Conservation (phyloP, 805 yeast species). For the Sugiyamaella lignohabitans region DNA sequence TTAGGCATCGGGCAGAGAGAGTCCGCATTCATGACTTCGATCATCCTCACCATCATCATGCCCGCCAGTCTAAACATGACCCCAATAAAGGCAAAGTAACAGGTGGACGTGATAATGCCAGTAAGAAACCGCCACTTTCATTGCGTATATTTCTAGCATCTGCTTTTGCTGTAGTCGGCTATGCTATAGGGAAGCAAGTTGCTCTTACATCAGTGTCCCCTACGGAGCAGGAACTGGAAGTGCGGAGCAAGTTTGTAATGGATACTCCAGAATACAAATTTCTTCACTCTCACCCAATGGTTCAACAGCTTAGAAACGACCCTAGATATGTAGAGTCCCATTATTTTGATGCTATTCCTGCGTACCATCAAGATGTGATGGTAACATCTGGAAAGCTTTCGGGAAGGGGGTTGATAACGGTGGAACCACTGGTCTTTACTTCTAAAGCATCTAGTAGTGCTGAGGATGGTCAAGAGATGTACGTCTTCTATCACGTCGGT, state of each 20-base stretch:
- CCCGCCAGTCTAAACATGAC: neutral
- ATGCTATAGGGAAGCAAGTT: neutral
- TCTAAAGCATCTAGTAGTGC: too few species aligned
- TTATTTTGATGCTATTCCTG: slow-evolving; percentile 26
- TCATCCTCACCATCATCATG: neutral
- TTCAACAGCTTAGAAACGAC: slow-evolving; percentile 22
- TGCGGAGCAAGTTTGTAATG: slow-evolving; percentile 2
- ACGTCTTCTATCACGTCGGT: slow-evolving; percentile 67
- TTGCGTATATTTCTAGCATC: neutral
- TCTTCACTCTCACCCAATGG: slow-evolving; percentile 20
- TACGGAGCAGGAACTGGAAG: neutral
- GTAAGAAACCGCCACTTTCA: neutral
- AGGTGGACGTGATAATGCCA: too few species aligned
- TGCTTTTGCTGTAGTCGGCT: neutral
- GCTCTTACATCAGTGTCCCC: neutral
- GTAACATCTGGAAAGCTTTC: slow-evolving; percentile 57
- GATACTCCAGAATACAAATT: slow-evolving; percentile 9
- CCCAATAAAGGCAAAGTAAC: too few species aligned
- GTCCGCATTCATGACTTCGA: neutral
- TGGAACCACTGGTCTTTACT: slow-evolving; percentile 67
- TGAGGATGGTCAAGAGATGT: slow-evolving; percentile 44
- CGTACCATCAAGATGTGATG: slow-evolving; percentile 16
- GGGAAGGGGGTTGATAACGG: slow-evolving; percentile 60
- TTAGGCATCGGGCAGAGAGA: neutral
- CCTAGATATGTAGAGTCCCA: slow-evolving; percentile 22